Conservation (phyloP, 805 yeast genomes). For the Hanseniaspora guilliermondii region DNA sequence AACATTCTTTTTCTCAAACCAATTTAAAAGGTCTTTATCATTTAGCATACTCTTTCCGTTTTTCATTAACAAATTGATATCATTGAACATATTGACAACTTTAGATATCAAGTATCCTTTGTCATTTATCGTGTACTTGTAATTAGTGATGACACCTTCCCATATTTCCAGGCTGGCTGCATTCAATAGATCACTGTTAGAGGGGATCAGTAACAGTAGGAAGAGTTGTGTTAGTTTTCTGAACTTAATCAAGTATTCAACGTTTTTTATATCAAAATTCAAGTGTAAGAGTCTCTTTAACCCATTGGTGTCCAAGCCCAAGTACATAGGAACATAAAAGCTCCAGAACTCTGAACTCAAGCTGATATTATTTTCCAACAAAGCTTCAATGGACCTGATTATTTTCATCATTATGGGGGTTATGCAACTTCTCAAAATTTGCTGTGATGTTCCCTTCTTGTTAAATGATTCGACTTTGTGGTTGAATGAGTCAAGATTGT, state of each 20-base stretch:
- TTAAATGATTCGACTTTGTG: background rate
- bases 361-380: background rate
- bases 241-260: constrained; percentile 5
- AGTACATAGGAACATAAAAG: constrained; percentile 9
- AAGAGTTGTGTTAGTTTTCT: constrained; percentile 4
- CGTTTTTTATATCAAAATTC: background rate
- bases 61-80: background rate
- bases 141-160: background rate
- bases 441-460: background rate
- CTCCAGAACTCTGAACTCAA: constrained; percentile 6
- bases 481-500: constrained; percentile 7
- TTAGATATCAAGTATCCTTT: background rate
- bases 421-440: background rate
- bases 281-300: background rate
- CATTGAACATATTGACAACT: background rate
- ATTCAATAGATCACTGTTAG: background rate
- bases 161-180: background rate
- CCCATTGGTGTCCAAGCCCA: background rate
- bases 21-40: background rate
- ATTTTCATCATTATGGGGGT: constrained; percentile 1
- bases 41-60: constrained; percentile 4
- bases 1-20: background rate
- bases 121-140: background rate
- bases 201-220: constrained; percentile 6
- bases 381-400: constrained; percentile 1